phyloP scores from a whole-genome alignment of 169 alveolate species.

The Eimeria sp. region DNA sequence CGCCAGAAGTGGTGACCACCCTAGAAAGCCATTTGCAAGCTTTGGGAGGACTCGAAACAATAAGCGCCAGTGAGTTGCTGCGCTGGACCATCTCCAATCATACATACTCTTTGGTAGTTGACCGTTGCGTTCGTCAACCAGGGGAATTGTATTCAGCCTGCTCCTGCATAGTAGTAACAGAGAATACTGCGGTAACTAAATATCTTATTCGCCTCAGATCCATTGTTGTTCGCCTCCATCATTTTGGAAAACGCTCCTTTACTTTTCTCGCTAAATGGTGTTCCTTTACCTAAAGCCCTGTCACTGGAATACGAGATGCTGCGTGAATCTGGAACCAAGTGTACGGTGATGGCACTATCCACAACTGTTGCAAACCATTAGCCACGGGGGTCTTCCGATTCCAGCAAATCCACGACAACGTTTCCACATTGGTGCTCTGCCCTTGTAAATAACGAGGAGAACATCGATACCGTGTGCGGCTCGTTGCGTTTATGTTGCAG shows the following conservation, averaged over 20 bases:
- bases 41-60: constrained; percentile 33
- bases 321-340: constrained; percentile 20
- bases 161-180: not conserved
- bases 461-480: not conserved
- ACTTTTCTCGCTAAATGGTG: constrained; percentile 31
- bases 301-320: constrained; percentile 1
- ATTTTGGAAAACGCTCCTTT: constrained; percentile 61
- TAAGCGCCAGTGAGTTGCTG: constrained; percentile 6
- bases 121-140: not conserved
- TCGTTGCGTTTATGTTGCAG: constrained; percentile 22
- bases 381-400: not conserved
- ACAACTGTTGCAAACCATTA: not conserved
- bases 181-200: not conserved
- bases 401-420: not conserved
- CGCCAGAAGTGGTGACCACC: not conserved
- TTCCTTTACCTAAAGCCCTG: constrained; percentile 2
- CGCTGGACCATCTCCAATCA: not conserved
- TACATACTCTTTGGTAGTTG: not conserved
- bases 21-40: constrained; percentile 58
- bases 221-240: constrained; percentile 31
- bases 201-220: constrained; percentile 9
- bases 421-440: not conserved
- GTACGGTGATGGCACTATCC: not conserved
- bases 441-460: not conserved
- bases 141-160: not conserved